Conservation (phyloP, 148 eudicot species). For the Amaranthus palmeri region DNA sequence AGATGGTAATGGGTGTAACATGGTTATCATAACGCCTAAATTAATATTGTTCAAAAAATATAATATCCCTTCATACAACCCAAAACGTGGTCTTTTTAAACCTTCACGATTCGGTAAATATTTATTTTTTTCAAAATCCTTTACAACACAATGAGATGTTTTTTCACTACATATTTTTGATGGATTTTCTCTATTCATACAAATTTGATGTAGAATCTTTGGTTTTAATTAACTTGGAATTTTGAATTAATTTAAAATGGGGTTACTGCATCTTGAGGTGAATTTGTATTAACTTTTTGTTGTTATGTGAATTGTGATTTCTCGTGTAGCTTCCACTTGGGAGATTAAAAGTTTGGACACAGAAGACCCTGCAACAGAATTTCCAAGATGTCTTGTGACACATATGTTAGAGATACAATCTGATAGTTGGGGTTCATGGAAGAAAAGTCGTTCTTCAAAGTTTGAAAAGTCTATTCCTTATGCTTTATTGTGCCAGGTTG, state of each 20-base stretch:
- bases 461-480: slow-evolving; percentile 78
- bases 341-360: slow-evolving; percentile 65
- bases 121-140: no score
- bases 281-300: slow-evolving; percentile 2
- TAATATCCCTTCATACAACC: no score
- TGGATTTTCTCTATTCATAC: background rate
- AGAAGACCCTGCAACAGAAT: slow-evolving; percentile 26
- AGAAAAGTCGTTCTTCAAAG: slow-evolving; percentile 57
- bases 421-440: slow-evolving; percentile 71
- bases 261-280: slow-evolving; percentile 8
- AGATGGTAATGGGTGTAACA: no score
- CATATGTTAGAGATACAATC: slow-evolving; percentile 77
- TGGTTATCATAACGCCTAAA: no score
- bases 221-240: background rate
- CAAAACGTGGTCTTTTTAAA: no score
- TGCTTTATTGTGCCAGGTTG: slow-evolving; percentile 87
- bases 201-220: background rate
- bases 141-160: no score
- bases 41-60: no score
- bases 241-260: background rate
- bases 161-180: no score
- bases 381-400: slow-evolving; percentile 65
- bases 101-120: no score
- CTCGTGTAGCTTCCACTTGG: slow-evolving; percentile 85
- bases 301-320: background rate